Conservation (phyloP, 169 alveolate genomes). For the Cryptosporidium parvum region DNA sequence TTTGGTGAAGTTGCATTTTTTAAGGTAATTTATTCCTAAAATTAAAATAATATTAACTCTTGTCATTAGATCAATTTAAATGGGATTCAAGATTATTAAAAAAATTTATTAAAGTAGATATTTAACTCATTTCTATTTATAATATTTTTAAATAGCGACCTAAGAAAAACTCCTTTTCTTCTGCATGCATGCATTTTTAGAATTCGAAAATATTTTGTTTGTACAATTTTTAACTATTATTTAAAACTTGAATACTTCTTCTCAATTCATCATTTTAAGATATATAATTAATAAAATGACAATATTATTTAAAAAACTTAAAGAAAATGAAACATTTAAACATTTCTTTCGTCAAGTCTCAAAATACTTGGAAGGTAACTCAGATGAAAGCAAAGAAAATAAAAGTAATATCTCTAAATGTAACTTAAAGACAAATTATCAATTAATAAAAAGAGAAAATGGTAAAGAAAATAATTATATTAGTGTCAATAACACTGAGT, state of each 20-base stretch:
- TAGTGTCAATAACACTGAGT: not conserved
- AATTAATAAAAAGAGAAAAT: not conserved
- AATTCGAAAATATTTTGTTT: not conserved
- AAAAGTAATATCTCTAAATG: not conserved
- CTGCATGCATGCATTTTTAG: constrained; percentile 12
- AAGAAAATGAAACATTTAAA: not conserved
- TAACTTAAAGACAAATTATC: not conserved
- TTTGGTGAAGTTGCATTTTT: constrained; percentile 49
- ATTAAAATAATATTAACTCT: not conserved
- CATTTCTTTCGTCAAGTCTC: not conserved
- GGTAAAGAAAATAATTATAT: not conserved
- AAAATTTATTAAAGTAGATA: not conserved
- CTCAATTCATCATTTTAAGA: not conserved
- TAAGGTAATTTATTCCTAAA: constrained; percentile 23
- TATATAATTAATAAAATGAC: not conserved
- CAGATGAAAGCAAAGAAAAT: not conserved
- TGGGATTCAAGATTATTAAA: constrained; percentile 43
- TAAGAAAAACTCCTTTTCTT: not conserved
- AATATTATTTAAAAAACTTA: not conserved
- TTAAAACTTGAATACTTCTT: not conserved
- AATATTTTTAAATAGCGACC: not conserved
- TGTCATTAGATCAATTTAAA: constrained; percentile 9
- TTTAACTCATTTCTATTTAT: not conserved
- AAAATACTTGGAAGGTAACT: not conserved
- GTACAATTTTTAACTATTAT: not conserved